Evolutionary conservation across 2,329 filamentous ascomycete species (phyloP).

Genomic region (Alternaria sp.): DNA sequence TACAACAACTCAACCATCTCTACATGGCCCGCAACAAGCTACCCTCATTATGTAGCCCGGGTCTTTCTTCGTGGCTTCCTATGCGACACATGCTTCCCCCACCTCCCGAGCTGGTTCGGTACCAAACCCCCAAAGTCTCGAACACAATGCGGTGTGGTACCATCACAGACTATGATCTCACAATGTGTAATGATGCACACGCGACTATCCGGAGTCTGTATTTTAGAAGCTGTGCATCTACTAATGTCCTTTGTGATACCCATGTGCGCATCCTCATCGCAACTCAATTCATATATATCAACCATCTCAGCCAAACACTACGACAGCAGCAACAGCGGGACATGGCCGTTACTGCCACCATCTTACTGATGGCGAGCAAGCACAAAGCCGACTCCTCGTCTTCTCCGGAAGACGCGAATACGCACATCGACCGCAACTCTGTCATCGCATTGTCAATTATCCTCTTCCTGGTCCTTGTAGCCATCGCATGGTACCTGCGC

Average conservation of each 20-base stretch:
- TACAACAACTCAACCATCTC: neutral
- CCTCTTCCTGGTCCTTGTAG: neutral
- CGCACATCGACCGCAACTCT: slow-evolving; percentile 17
- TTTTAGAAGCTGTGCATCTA: neutral
- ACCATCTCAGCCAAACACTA: neutral
- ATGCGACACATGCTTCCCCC: neutral
- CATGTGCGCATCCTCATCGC: neutral
- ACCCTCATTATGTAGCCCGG: neutral
- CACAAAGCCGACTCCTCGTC: neutral
- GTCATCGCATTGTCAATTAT: slow-evolving; percentile 22
- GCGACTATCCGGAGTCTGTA: neutral
- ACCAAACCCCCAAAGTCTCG: slow-evolving; percentile 3
- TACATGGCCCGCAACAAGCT: neutral
- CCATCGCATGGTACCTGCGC: slow-evolving; percentile 2
- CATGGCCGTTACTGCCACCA: neutral
- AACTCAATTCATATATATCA: neutral
- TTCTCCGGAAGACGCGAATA: neutral
- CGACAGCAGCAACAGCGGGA: neutral
- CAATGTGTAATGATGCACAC: neutral
- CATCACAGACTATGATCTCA: neutral
- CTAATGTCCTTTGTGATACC: neutral
- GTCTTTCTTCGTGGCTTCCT: neutral
- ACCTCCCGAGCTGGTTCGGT: slow-evolving; percentile 11
- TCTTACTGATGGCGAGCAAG: neutral
- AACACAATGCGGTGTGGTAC: neutral